phyloP scores from a whole-genome alignment of 2,329 filamentous ascomycete species.

The Colletotrichum ledebouriae region DNA sequence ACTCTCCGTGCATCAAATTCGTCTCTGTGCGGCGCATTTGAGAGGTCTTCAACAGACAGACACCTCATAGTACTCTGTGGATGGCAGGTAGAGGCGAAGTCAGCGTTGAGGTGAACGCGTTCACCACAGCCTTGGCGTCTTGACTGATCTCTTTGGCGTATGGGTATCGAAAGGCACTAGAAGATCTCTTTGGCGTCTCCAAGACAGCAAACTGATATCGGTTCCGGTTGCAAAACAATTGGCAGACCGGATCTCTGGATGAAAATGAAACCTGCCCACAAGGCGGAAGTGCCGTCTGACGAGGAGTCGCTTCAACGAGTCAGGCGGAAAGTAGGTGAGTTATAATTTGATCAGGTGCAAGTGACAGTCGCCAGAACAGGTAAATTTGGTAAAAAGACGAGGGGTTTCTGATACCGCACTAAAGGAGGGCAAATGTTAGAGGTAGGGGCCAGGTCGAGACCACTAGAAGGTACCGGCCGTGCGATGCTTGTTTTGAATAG shows the following conservation, averaged over 20 bases:
- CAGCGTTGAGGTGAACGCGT: conserved; percentile 21
- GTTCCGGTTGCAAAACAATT: conserved; percentile 32
- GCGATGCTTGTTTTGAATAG: conserved; percentile 3
- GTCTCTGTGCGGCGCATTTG: background rate
- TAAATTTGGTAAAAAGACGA: background rate
- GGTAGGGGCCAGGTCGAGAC: conserved; percentile 13
- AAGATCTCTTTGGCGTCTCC: background rate
- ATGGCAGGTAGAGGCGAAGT: conserved; percentile 15
- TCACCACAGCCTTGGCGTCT: conserved; percentile 22
- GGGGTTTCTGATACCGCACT: conserved; percentile 14
- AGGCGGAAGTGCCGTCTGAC: conserved; percentile 4
- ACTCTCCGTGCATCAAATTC: background rate
- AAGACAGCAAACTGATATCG: conserved; percentile 14
- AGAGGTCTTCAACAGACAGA: background rate
- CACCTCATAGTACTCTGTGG: background rate
- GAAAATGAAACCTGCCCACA: conserved; percentile 22
- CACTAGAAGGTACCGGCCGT: background rate
- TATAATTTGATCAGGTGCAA: background rate
- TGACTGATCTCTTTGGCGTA: conserved; percentile 8
- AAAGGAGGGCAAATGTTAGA: conserved; percentile 11
- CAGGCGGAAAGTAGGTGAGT: background rate
- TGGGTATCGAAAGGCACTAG: too few relatives aligned
- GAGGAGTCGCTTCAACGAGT: conserved; percentile 10
- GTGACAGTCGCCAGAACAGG: background rate
- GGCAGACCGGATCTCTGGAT: conserved; percentile 5